Conservation (phyloP, 805 yeast genomes). For the Kluyveromyces wickerhamii region DNA sequence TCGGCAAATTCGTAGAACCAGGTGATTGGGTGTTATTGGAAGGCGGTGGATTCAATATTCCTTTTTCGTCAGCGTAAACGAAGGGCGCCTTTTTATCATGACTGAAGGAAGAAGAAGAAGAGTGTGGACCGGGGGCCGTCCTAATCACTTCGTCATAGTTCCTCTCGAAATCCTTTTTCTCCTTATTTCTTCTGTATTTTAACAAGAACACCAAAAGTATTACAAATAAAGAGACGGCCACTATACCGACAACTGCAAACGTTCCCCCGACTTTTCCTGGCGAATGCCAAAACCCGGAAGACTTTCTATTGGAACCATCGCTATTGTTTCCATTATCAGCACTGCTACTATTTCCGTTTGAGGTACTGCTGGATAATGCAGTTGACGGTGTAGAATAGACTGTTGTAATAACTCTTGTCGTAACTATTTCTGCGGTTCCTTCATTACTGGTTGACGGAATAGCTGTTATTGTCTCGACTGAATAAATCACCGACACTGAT, state of each 20-base stretch:
- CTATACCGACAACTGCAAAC: conserved; percentile 70
- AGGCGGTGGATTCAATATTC: conserved; percentile 9
- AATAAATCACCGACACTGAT: conserved; percentile 14
- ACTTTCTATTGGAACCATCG: conserved; percentile 7
- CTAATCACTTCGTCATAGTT: conserved; percentile 18
- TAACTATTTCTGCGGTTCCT: conserved; percentile 3
- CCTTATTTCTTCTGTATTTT: conserved; percentile 18
- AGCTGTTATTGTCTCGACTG: conserved; percentile 17
- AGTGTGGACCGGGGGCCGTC: conserved; percentile 10
- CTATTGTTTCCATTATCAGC: no score
- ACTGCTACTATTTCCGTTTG: conserved; percentile 1
- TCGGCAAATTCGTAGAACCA: conserved; percentile 6
- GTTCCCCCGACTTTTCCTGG: conserved; percentile 83
- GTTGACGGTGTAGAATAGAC: conserved; percentile 11
- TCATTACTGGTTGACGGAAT: conserved; percentile 4
- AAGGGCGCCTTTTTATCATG: conserved; percentile 12
- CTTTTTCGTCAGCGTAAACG: conserved; percentile 20
- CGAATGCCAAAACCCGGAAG: conserved; percentile 49
- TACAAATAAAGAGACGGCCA: conserved; percentile 38
- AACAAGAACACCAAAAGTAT: conserved; percentile 36
- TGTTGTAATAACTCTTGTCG: conserved; percentile 15
- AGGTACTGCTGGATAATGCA: conserved; percentile 1
- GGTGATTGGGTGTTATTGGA: background rate
- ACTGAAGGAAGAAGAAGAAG: conserved; percentile 10
- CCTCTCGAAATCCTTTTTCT: conserved; percentile 19